A percentile compares a stretch with the other conserved stretches of the same genome.
phyloP scores from a whole-genome alignment of 2,329 filamentous ascomycete genomes.

The Purpureocillium lavendulum region DNA sequence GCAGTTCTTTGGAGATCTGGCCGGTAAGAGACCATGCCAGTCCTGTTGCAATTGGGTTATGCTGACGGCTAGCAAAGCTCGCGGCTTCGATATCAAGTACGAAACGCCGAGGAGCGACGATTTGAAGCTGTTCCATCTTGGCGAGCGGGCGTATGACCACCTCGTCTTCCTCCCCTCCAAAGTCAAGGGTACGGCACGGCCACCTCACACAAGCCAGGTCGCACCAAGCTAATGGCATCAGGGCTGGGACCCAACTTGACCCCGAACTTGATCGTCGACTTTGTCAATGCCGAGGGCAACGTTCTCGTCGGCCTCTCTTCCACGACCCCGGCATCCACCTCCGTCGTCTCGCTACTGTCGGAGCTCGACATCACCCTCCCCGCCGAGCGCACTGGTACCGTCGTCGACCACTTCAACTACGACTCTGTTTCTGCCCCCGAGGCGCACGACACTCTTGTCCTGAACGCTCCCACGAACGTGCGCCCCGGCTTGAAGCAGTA shows the following conservation, averaged over 20 bases:
- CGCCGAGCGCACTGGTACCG: constrained; percentile 70
- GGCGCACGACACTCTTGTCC: constrained; percentile 78
- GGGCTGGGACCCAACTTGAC: constrained; percentile 83
- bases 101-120: constrained; percentile 75
- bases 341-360: constrained; percentile 69
- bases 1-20: constrained; percentile 67
- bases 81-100: constrained; percentile 75
- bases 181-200: constrained; percentile 61
- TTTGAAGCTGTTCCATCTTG: constrained; percentile 73
- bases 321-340: constrained; percentile 58
- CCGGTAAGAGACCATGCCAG: constrained; percentile 39
- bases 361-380: constrained; percentile 89
- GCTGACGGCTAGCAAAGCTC: constrained; percentile 43
- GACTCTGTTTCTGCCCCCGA: constrained; percentile 69
- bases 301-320: constrained; percentile 79
- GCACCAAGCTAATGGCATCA: constrained; percentile 22
- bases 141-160: constrained; percentile 86
- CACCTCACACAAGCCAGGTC: not conserved
- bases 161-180: constrained; percentile 81
- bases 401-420: constrained; percentile 95
- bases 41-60: not conserved
- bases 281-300: constrained; percentile 87
- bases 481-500: constrained; percentile 66
- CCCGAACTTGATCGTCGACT: constrained; percentile 79
- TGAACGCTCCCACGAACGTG: constrained; percentile 58